phyloP scores from a whole-genome alignment of 2,329 filamentous ascomycete species.

The Botryotinia narcissicola region DNA sequence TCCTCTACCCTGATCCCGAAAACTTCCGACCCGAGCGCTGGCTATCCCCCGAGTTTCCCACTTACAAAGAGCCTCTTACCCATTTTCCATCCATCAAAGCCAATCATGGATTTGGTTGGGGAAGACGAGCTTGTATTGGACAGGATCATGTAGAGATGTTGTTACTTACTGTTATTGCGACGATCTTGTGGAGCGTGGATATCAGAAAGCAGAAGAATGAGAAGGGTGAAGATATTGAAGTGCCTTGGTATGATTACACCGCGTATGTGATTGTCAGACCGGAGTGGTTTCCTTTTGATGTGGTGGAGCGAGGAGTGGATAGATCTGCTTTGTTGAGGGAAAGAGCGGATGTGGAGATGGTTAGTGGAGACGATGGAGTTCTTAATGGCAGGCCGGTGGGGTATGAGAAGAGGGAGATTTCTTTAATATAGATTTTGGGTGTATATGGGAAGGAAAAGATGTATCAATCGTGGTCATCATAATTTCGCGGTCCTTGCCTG shows the following conservation, averaged over 20 bases:
- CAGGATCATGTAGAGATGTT: slow-evolving; percentile 46
- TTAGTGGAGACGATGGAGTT: slow-evolving; percentile 11
- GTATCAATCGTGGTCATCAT: background rate
- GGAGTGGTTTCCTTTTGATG: slow-evolving; percentile 18
- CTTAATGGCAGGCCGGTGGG: background rate
- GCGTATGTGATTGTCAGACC: slow-evolving; percentile 16
- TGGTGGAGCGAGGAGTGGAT: background rate
- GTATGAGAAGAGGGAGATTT: slow-evolving; percentile 13
- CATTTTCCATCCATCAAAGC: slow-evolving; percentile 40
- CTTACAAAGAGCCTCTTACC: slow-evolving; percentile 45
- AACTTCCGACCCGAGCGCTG: slow-evolving; percentile 43
- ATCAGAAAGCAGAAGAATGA: slow-evolving; percentile 8
- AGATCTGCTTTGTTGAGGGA: background rate
- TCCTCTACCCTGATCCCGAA: slow-evolving; percentile 43
- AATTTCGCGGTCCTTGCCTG: background rate
- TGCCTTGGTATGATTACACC: slow-evolving; percentile 16
- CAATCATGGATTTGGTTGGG: slow-evolving; percentile 51
- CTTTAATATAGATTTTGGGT: background rate
- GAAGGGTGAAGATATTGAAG: background rate
- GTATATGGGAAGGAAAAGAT: background rate
- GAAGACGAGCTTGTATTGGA: slow-evolving; percentile 50
- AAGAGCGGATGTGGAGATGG: slow-evolving; percentile 9
- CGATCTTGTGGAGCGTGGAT: slow-evolving; percentile 14
- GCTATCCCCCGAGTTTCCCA: slow-evolving; percentile 25
- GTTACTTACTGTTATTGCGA: slow-evolving; percentile 10